phyloP scores from a whole-genome alignment of 2,329 filamentous ascomycete species.

The Hirsutella minnesotensis region DNA sequence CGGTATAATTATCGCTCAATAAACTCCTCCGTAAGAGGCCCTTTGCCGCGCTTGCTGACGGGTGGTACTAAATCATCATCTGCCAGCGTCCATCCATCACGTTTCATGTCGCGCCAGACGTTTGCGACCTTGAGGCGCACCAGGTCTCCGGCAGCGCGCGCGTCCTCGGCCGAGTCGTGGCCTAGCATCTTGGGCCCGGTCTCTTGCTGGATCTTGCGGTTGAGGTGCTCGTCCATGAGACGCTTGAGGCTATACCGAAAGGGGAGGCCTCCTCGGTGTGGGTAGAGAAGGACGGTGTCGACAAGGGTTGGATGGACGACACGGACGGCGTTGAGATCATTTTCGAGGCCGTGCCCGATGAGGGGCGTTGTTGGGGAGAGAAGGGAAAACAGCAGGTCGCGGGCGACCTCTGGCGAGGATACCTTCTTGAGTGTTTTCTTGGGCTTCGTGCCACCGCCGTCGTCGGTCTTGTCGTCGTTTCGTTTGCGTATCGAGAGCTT shows the following conservation, averaged over 20 bases:
- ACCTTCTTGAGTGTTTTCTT: constrained; percentile 55
- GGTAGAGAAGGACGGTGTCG: constrained; percentile 77
- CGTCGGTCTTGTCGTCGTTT: constrained; percentile 10
- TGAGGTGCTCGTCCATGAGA: constrained; percentile 58
- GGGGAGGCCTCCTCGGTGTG: constrained; percentile 66
- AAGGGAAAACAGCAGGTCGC: constrained; percentile 63
- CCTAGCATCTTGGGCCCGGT: constrained; percentile 40
- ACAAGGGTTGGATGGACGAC: constrained; percentile 77
- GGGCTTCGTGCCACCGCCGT: constrained; percentile 13
- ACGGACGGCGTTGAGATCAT: constrained; percentile 78
- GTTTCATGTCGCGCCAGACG: constrained; percentile 56
- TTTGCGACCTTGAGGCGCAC: constrained; percentile 59
- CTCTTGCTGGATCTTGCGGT: constrained; percentile 68
- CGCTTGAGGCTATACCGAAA: constrained; percentile 65
- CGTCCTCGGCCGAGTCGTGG: constrained; percentile 89
- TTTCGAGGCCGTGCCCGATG: constrained; percentile 89
- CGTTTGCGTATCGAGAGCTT: constrained; percentile 9
- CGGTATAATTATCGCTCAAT: neutral
- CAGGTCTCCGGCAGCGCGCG: constrained; percentile 76
- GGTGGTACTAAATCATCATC: constrained; percentile 35
- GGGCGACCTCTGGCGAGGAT: constrained; percentile 60
- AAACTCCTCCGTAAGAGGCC: constrained; percentile 20
- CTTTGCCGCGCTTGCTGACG: constrained; percentile 7
- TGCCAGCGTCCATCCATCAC: constrained; percentile 53
- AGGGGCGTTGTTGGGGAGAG: constrained; percentile 69